Percentiles rank a stretch among this genome's conserved stretches.
phyloP scores from a whole-genome alignment of 164 flowering plant genomes.

The Magnolia kwangsiensis region DNA sequence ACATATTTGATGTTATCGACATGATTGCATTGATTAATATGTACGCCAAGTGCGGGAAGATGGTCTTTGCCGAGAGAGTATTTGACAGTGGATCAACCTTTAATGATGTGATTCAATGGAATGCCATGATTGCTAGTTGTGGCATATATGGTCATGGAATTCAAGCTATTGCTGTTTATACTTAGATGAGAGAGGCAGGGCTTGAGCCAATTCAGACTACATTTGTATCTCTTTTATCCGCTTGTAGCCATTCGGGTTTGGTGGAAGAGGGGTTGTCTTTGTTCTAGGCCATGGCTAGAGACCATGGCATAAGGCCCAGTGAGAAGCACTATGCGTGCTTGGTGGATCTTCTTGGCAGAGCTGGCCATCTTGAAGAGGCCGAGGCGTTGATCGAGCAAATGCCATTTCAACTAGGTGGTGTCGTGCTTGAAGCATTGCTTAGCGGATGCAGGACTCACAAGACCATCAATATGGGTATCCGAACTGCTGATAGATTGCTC shows the following conservation, averaged over 20 bases:
- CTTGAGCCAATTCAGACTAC: slow-evolving; percentile 40
- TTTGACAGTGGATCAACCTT: slow-evolving; percentile 15
- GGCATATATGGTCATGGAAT: slow-evolving; percentile 37
- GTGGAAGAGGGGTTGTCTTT: slow-evolving; percentile 36
- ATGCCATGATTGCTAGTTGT: slow-evolving; percentile 38
- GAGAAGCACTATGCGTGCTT: slow-evolving; percentile 43
- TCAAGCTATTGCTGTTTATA: slow-evolving; percentile 27
- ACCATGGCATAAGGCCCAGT: slow-evolving; percentile 22
- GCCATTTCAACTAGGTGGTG: slow-evolving; percentile 30
- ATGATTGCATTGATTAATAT: slow-evolving; percentile 32
- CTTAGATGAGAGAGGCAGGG: slow-evolving; percentile 26
- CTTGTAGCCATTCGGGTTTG: slow-evolving; percentile 47
- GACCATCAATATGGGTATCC: slow-evolving; percentile 32
- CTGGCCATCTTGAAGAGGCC: slow-evolving; percentile 42
- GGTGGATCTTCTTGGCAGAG: slow-evolving; percentile 43
- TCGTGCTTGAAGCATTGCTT: slow-evolving; percentile 36
- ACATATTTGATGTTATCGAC: slow-evolving; percentile 21
- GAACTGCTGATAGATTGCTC: slow-evolving; percentile 36
- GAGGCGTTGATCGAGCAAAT: slow-evolving; percentile 28
- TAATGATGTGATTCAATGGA: slow-evolving; percentile 36
- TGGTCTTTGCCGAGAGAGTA: slow-evolving; percentile 30
- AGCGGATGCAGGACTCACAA: slow-evolving; percentile 39
- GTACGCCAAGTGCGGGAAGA: slow-evolving; percentile 41
- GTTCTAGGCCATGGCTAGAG: slow-evolving; percentile 26
- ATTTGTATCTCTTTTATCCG: slow-evolving; percentile 39